A percentile compares a stretch with the other conserved stretches of the same genome.
Conservation (phyloP, 2,329 filamentous ascomycete genomes). For the Fusarium circinatum region DNA sequence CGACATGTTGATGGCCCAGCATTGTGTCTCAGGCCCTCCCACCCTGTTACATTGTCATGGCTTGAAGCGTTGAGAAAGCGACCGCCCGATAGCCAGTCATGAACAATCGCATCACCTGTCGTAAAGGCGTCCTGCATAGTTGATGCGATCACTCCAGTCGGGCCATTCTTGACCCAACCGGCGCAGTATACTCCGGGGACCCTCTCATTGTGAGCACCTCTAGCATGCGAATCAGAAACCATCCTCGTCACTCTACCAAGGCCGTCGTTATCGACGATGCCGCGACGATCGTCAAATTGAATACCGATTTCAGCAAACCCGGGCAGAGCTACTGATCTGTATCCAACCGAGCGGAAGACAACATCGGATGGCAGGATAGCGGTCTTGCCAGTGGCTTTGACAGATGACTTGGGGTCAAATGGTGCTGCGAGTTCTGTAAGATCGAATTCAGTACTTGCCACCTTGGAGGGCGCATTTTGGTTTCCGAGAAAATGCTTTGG, state of each 20-base stretch:
- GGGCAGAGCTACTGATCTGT: conserved; percentile 81
- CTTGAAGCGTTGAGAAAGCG: conserved; percentile 51
- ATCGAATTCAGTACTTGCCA: conserved; percentile 76
- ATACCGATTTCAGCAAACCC: conserved; percentile 80
- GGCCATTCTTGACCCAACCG: conserved; percentile 95
- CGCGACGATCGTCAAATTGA: conserved; percentile 78
- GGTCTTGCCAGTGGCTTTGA: conserved; percentile 60
- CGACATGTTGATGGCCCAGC: conserved; percentile 63
- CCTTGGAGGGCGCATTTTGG: conserved; percentile 53
- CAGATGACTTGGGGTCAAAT: conserved; percentile 63
- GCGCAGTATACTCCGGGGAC: conserved; percentile 86
- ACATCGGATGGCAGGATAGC: conserved; percentile 71
- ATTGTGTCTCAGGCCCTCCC: conserved; percentile 78
- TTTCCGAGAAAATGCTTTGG: conserved; percentile 74
- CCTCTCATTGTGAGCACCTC: conserved; percentile 53
- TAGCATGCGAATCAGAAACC: conserved; percentile 42
- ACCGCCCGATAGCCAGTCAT: conserved; percentile 72
- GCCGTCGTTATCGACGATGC: conserved; percentile 85
- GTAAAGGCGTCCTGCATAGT: conserved; percentile 96
- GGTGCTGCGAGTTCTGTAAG: conserved; percentile 65
- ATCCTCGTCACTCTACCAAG: conserved; percentile 73
- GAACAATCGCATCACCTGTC: conserved; percentile 83
- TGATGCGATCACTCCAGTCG: conserved; percentile 93
- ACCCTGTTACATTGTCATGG: conserved; percentile 61
- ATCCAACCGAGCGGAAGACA: conserved; percentile 95